A percentile compares a stretch with the other conserved stretches of the same genome.
phyloP scores from a whole-genome alignment of 1,284 basidiomycete genomes.

The Tranzscheliella williamsii region DNA sequence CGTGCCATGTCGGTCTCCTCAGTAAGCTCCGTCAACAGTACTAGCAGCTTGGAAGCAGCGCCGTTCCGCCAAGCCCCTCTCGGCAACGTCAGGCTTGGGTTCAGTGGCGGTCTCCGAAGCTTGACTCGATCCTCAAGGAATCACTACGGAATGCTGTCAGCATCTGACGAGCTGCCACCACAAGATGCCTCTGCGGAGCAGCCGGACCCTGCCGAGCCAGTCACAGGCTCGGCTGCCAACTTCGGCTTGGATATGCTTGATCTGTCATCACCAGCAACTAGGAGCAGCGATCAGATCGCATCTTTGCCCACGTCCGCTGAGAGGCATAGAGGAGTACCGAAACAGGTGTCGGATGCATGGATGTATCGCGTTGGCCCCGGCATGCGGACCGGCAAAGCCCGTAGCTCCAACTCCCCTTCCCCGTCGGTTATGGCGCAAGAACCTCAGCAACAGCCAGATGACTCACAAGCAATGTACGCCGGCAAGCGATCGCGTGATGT shows the following conservation, averaged over 20 bases:
- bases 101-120: too few relatives aligned
- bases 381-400: slow-evolving; percentile 26
- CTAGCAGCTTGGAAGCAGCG: slow-evolving; percentile 56
- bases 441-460: too few relatives aligned
- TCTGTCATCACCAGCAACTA: too few relatives aligned
- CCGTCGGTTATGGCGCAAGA: background rate
- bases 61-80: slow-evolving; percentile 57
- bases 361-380: slow-evolving; percentile 56
- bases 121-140: too few relatives aligned
- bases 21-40: slow-evolving; percentile 55
- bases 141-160: too few relatives aligned
- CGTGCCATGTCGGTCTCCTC: slow-evolving; percentile 56
- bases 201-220: too few relatives aligned
- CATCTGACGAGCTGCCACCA: too few relatives aligned
- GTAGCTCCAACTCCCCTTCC: slow-evolving; percentile 4
- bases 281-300: too few relatives aligned
- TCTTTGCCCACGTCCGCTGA: slow-evolving; percentile 13
- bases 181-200: too few relatives aligned
- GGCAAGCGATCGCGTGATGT: slow-evolving; percentile 28
- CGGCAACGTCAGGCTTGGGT: slow-evolving; percentile 50
- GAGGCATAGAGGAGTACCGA: slow-evolving; percentile 38
- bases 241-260: slow-evolving; percentile 5
- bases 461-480: too few relatives aligned
- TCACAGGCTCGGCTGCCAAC: slow-evolving; percentile 1
- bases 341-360: slow-evolving; percentile 43